Conservation (phyloP, 495 filamentous ascomycete species). For the Neurospora sp. region DNA sequence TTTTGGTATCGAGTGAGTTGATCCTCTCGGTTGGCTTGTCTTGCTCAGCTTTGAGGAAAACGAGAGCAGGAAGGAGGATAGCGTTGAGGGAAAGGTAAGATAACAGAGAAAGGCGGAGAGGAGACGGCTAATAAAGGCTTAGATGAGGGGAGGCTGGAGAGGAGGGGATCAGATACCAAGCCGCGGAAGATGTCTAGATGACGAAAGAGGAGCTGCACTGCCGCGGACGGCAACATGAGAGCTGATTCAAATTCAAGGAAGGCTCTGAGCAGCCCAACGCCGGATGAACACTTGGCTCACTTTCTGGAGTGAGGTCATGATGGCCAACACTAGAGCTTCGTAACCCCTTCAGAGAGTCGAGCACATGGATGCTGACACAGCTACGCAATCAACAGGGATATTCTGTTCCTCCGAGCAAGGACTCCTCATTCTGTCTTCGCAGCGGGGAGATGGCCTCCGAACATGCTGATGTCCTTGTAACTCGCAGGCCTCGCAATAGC, state of each 20-base stretch:
- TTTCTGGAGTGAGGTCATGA: neutral
- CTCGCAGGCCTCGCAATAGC: neutral
- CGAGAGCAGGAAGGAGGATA: neutral
- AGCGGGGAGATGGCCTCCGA: neutral
- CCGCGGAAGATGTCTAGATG: neutral
- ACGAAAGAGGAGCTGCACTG: neutral
- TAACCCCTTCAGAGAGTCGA: neutral
- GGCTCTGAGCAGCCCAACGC: neutral
- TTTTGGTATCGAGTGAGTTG: neutral
- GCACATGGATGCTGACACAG: neutral
- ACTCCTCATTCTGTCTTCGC: neutral
- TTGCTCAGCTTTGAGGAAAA: neutral
- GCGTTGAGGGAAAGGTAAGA: neutral
- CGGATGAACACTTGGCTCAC: neutral
- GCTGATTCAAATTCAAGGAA: neutral
- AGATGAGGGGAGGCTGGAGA: neutral
- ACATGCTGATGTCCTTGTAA: neutral
- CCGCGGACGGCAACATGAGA: neutral
- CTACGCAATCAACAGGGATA: neutral
- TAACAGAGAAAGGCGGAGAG: neutral
- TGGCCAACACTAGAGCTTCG: neutral
- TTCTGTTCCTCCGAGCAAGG: neutral
- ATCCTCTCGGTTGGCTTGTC: neutral
- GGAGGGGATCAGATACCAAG: neutral
- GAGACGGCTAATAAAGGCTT: neutral